A percentile compares a stretch with the other conserved stretches of the same genome.
phyloP scores from a whole-genome alignment of 257 asterid genomes.

The Ehretia macrophylla region DNA sequence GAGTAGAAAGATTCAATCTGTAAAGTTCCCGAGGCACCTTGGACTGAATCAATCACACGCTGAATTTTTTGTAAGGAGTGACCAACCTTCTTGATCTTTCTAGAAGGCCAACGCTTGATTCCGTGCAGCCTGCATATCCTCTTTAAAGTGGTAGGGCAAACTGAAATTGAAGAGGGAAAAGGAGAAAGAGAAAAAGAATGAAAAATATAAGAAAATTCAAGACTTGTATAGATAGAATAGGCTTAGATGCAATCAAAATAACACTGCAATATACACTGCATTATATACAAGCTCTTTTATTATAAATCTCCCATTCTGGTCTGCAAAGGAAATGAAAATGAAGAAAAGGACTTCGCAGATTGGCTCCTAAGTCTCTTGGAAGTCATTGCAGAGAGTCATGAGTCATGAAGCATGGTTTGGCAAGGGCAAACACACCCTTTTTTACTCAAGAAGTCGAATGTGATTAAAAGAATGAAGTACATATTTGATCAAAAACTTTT shows the following conservation, averaged over 20 bases:
- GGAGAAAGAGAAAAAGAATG: conserved; percentile 4
- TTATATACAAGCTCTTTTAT: too few relatives aligned
- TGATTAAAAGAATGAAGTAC: too few relatives aligned
- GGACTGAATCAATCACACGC: conserved; percentile 88
- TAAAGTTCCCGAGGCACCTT: conserved; percentile 68
- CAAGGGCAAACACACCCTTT: too few relatives aligned
- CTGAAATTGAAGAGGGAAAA: conserved; percentile 28
- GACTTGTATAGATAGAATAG: background rate
- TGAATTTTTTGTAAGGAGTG: conserved; percentile 84
- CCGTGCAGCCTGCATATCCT: conserved; percentile 96
- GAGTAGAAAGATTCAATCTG: conserved; percentile 76
- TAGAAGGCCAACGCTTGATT: conserved; percentile 94
- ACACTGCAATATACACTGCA: background rate
- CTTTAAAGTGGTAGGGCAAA: conserved; percentile 95
- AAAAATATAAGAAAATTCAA: background rate
- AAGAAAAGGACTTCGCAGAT: too few relatives aligned
- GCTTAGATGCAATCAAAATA: background rate
- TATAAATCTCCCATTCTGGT: too few relatives aligned
- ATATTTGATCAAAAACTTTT: background rate
- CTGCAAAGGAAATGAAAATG: too few relatives aligned
- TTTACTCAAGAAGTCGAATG: too few relatives aligned
- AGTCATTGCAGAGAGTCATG: too few relatives aligned
- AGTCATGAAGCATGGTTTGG: too few relatives aligned
- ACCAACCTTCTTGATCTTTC: conserved; percentile 90
- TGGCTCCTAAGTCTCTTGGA: too few relatives aligned